Evolutionary conservation across 2,329 filamentous ascomycete genomes (phyloP).

Genomic region (Pseudopyricularia javanii): DNA sequence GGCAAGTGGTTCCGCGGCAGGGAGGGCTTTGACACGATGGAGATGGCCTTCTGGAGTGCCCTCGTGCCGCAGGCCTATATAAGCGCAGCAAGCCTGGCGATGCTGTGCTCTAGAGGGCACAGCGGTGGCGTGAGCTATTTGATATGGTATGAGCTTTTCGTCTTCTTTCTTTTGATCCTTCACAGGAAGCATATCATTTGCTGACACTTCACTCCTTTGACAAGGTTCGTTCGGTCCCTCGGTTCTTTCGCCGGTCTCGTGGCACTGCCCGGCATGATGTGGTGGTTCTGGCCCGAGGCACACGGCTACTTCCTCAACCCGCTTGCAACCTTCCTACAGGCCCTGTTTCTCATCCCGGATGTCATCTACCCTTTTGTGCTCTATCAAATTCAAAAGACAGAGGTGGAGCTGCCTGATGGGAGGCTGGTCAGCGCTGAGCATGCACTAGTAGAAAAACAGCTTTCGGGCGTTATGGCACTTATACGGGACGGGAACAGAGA

Average conservation of each 20-base stretch:
- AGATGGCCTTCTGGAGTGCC: slow-evolving; percentile 36
- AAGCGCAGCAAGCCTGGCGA: slow-evolving; percentile 25
- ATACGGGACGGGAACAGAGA: neutral
- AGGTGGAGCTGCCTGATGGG: slow-evolving; percentile 24
- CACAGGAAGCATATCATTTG: neutral
- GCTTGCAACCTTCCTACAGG: slow-evolving; percentile 27
- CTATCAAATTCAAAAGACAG: slow-evolving; percentile 23
- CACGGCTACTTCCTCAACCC: slow-evolving; percentile 32
- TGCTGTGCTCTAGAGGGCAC: slow-evolving; percentile 31
- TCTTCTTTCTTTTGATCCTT: neutral
- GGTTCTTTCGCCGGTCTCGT: slow-evolving; percentile 29
- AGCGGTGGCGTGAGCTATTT: slow-evolving; percentile 33
- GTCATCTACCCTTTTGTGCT: slow-evolving; percentile 29
- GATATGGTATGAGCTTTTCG: slow-evolving; percentile 29
- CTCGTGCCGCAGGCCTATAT: slow-evolving; percentile 27
- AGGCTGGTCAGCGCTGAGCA: slow-evolving; percentile 5
- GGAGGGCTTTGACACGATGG: slow-evolving; percentile 31
- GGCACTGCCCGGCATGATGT: slow-evolving; percentile 24
- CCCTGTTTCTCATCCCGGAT: slow-evolving; percentile 26
- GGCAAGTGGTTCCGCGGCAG: slow-evolving; percentile 29
- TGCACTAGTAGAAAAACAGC: neutral
- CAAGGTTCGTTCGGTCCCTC: slow-evolving; percentile 28
- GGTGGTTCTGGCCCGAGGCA: slow-evolving; percentile 38
- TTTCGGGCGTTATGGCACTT: neutral
- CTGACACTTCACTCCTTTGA: neutral